Evolutionary conservation across 176 grass and related monocot genomes (phyloP), one percentile per base, ranked within the genome.

Genomic region (Typha latifolia): DNA sequence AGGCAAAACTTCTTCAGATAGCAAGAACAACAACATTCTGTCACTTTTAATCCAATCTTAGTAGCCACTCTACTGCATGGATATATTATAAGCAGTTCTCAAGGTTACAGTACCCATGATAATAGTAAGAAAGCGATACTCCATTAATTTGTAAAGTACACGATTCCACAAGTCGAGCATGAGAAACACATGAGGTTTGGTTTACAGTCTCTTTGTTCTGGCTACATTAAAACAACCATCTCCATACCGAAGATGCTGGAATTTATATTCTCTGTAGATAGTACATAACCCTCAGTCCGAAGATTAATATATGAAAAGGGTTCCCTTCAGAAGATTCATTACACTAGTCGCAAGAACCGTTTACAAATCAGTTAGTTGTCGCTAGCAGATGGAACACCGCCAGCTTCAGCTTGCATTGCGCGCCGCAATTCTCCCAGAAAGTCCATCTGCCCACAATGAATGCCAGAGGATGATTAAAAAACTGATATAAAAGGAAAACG

Each of bases 401-500:
- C 68, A 47, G 68, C 49, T 31, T 64, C 51, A 61, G 69, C 69
- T 59, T 48, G 26, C 50, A 73, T 14, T 57, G 62, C 62, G 14
- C 50, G 32, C 24, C 48, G 48, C 26, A 80, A 49, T 66, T 80
- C 77, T 48, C 62, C 69, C 8, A 80, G 31, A 66, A 80, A 80
- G 49, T 80, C 77, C 77, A 72, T 73, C 77, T 80, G 61, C 8
- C 32, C 20, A 43, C 47, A 13, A 21, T 3, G 29, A 47, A 18
- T 43, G 23, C 9, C 34, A 16, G 34, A 14, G 49, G 29, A 51
- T 51, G 61, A 34, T 15, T n/a, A 70, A n/a, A 51, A 27, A 26
- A 6, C 12, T 16, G 23, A 50, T 3, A 52, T 3, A 55, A 55
- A 50, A 10, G 29, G 29, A 70, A 70, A 31, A 29, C 9, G 19